Conservation (phyloP, 257 asterid species). For the Penstemon barbatus region DNA sequence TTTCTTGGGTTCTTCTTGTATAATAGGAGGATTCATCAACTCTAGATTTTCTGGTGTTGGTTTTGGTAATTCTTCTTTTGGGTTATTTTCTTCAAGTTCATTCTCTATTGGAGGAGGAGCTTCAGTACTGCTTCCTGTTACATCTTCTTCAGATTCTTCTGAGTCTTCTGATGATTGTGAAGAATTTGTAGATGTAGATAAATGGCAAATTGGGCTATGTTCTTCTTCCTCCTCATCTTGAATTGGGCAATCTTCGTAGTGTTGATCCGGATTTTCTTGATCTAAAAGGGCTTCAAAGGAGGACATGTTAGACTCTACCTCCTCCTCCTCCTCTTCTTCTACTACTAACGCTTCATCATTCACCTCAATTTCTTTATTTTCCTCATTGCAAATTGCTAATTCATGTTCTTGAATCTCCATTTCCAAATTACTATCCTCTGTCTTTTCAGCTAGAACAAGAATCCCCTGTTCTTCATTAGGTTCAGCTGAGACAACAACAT, state of each 20-base stretch:
- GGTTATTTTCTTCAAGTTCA: slow-evolving; percentile 26
- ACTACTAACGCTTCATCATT: slow-evolving; percentile 17
- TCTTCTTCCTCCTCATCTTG: slow-evolving; percentile 34
- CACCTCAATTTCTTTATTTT: not conserved
- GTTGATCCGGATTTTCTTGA: slow-evolving; percentile 42
- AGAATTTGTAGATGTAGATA: slow-evolving; percentile 39
- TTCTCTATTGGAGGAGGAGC: slow-evolving; percentile 7
- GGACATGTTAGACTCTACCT: slow-evolving; percentile 50
- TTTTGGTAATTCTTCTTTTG: slow-evolving; percentile 19
- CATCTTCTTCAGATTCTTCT: slow-evolving; percentile 34
- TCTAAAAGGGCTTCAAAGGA: slow-evolving; percentile 52
- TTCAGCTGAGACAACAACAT: slow-evolving; percentile 20
- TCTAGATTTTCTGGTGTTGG: slow-evolving; percentile 4
- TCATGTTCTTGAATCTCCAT: slow-evolving; percentile 26
- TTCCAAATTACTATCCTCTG: slow-evolving; percentile 5
- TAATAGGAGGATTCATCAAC: not conserved
- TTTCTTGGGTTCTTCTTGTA: slow-evolving; percentile 20
- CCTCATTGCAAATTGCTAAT: not conserved
- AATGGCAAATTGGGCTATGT: slow-evolving; percentile 4
- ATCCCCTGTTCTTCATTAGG: slow-evolving; percentile 29
- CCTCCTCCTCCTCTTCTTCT: slow-evolving; percentile 35
- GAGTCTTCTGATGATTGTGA: not conserved
- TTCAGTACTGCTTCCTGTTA: slow-evolving; percentile 23
- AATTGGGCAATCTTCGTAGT: slow-evolving; percentile 32
- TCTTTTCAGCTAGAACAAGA: slow-evolving; percentile 25